phyloP scores from a whole-genome alignment of 345 rosid genomes.

The Pistacia vera region DNA sequence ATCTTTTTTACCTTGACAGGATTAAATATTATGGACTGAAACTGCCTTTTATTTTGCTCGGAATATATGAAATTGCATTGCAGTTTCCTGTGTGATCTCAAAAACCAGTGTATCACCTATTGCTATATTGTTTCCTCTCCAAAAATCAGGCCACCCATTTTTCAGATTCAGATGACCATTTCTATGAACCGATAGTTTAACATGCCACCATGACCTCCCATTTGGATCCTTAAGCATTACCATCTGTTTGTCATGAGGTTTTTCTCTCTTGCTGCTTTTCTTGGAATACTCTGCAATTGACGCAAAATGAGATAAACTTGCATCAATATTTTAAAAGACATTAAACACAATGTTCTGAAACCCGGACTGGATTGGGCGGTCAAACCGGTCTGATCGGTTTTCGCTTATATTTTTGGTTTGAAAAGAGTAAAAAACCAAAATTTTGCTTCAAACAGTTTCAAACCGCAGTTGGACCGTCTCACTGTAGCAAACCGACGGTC shows the following conservation, averaged over 20 bases:
- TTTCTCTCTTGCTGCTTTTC: neutral
- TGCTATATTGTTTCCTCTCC: neutral
- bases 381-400: too few relatives aligned
- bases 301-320: neutral
- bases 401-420: too few relatives aligned
- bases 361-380: too few relatives aligned
- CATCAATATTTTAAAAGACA: too few relatives aligned
- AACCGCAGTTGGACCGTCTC: too few relatives aligned
- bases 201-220: neutral
- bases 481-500: too few relatives aligned
- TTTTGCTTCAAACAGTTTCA: too few relatives aligned
- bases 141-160: neutral
- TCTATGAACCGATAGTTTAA: too few relatives aligned
- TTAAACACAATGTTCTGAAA: neutral
- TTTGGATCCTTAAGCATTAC: constrained; percentile 1
- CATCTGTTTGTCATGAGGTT: neutral
- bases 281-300: constrained; percentile 9
- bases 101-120: neutral
- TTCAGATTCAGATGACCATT: neutral
- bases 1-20: neutral
- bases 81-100: neutral
- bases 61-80: constrained; percentile 15
- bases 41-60: neutral
- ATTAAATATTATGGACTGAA: neutral
- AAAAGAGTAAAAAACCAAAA: too few relatives aligned